phyloP scores from a whole-genome alignment of 1,139 yeast genomes.

The Zygosaccharomyces sapae region DNA sequence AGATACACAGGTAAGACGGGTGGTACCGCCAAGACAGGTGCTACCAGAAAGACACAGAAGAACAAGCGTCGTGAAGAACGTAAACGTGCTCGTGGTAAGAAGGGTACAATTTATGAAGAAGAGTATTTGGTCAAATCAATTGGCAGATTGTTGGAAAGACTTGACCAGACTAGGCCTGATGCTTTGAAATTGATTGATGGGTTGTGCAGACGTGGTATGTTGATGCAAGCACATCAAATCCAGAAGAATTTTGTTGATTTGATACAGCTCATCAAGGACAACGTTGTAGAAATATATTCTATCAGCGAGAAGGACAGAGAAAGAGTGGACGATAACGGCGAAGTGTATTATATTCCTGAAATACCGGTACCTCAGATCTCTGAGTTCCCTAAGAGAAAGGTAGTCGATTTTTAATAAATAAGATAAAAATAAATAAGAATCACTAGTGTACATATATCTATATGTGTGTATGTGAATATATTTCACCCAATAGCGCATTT shows the following conservation, averaged over 20 bases:
- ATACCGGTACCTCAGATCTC: conserved; percentile 61
- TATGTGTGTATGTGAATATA: neutral
- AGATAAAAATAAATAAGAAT: too few relatives aligned
- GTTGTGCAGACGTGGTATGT: conserved; percentile 64
- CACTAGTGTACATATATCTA: neutral
- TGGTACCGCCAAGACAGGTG: conserved; percentile 96
- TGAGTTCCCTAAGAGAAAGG: conserved; percentile 54
- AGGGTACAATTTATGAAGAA: conserved; percentile 95
- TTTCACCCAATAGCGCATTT: neutral
- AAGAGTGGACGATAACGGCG: conserved; percentile 84
- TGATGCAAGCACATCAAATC: conserved; percentile 77
- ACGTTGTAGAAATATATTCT: conserved; percentile 69
- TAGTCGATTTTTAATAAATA: conserved; percentile 48
- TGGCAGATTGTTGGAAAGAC: conserved; percentile 80
- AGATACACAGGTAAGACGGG: conserved; percentile 93
- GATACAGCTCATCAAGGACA: conserved; percentile 49
- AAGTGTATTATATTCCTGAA: conserved; percentile 68
- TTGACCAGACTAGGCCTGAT: conserved; percentile 70
- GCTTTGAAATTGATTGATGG: conserved; percentile 71
- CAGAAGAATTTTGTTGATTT: conserved; percentile 67
- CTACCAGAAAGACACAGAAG: conserved; percentile 84
- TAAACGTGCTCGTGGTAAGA: conserved; percentile 92
- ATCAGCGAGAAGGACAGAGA: conserved; percentile 83
- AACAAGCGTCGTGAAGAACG: conserved; percentile 93
- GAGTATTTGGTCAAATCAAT: conserved; percentile 86